Percentiles rank a stretch among this genome's conserved stretches.
phyloP scores from a whole-genome alignment of 495 filamentous ascomycete genomes.

The Cenococcum geophilum region DNA sequence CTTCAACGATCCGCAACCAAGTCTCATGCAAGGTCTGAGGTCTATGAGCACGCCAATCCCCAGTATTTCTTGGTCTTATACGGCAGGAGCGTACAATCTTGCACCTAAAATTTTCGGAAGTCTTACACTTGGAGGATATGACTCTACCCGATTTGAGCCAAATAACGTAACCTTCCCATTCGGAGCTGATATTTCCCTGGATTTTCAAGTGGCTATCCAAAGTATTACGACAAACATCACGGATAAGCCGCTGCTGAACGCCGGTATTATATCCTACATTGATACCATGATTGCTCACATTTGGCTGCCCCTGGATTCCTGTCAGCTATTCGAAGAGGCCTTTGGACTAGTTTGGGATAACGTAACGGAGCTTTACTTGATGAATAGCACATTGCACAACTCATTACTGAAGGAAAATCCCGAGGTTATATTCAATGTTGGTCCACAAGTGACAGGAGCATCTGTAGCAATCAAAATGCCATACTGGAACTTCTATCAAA shows the following conservation, averaged over 20 bases:
- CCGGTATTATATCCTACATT: slow-evolving; percentile 30
- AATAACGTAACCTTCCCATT: slow-evolving; percentile 31
- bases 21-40: slow-evolving; percentile 31
- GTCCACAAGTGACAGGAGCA: slow-evolving; percentile 13
- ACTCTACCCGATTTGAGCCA: slow-evolving; percentile 28
- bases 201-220: slow-evolving; percentile 35
- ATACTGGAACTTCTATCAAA: slow-evolving; percentile 36
- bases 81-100: slow-evolving; percentile 34
- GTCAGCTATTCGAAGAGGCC: slow-evolving; percentile 33
- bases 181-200: slow-evolving; percentile 28
- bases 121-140: slow-evolving; percentile 38
- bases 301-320: slow-evolving; percentile 36
- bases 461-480: slow-evolving; percentile 35
- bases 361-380: slow-evolving; percentile 31
- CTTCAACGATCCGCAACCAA: slow-evolving; percentile 29
- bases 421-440: slow-evolving; percentile 34
- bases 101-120: slow-evolving; percentile 31
- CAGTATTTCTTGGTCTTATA: slow-evolving; percentile 36
- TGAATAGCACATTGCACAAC: slow-evolving; percentile 34
- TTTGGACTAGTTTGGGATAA: slow-evolving; percentile 37
- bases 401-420: slow-evolving; percentile 31
- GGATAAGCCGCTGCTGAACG: slow-evolving; percentile 22
- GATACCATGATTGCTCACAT: slow-evolving; percentile 34
- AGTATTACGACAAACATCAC: slow-evolving; percentile 28
- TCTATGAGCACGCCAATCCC: slow-evolving; percentile 32